Evolutionary conservation across 192 early-diverging fungal species (phyloP).

Genomic region (Backusella westeae): DNA sequence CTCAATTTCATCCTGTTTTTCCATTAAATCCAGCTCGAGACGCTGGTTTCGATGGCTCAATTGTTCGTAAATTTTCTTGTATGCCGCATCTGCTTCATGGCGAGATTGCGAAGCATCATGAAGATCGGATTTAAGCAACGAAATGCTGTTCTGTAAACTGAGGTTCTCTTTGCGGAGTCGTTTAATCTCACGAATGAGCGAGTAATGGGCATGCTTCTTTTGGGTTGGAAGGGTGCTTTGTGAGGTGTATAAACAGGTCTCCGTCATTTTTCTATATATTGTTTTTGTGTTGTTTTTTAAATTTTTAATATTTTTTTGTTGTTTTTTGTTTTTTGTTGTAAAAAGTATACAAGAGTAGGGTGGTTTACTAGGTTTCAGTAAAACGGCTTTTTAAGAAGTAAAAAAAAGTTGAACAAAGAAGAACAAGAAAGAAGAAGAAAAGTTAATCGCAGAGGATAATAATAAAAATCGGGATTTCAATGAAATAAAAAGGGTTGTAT

Average conservation of each 20-base stretch:
- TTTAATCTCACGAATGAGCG: slow-evolving; percentile 30
- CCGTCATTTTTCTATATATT: not conserved
- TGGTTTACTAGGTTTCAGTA: not conserved
- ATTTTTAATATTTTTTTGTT: not conserved
- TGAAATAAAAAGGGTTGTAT: not conserved
- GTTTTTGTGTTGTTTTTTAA: not conserved
- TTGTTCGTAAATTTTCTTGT: slow-evolving; percentile 22
- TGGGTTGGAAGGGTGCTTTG: not conserved
- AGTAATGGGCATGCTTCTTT: slow-evolving; percentile 10
- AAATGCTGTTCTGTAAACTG: slow-evolving; percentile 14
- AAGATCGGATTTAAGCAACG: slow-evolving; percentile 25
- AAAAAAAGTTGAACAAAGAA: not conserved
- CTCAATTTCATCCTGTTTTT: slow-evolving; percentile 21
- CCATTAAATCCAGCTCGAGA: slow-evolving; percentile 4
- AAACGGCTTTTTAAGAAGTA: not conserved
- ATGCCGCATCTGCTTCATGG: slow-evolving; percentile 18
- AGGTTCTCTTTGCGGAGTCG: slow-evolving; percentile 32
- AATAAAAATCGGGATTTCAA: not conserved
- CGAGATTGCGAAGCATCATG: slow-evolving; percentile 22
- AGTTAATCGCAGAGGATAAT: not conserved
- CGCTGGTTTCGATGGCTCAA: not conserved
- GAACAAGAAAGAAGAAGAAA: not conserved
- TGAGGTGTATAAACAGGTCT: not conserved
- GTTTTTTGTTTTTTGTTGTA: not conserved
- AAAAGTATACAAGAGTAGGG: not conserved